Conservation (phyloP, 768 basidiomycete genomes). For the Agaricus bisporus region DNA sequence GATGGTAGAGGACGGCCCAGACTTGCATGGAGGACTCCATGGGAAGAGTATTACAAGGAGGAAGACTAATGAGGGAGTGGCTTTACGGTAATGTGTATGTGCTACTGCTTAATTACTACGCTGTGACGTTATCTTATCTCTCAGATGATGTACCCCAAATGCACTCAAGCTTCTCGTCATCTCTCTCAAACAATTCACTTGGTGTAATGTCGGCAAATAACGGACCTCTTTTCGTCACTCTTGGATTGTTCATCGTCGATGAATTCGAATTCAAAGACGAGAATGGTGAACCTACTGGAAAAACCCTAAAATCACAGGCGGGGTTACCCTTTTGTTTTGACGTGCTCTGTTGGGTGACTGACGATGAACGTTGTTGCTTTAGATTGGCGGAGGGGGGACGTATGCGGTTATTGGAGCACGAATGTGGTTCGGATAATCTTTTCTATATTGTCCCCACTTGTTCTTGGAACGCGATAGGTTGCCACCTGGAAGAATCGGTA, state of each 20-base stretch:
- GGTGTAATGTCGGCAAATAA: constrained; percentile 13
- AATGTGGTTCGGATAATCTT: constrained; percentile 49
- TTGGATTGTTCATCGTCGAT: constrained; percentile 92
- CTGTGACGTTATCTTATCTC: background rate
- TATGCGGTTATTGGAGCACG: constrained; percentile 78
- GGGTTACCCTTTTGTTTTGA: constrained; percentile 15
- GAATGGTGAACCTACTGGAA: constrained; percentile 45
- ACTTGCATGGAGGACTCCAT: constrained; percentile 30
- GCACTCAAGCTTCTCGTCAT: background rate
- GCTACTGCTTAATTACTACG: background rate
- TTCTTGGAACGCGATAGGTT: constrained; percentile 40
- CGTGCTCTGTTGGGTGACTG: no score
- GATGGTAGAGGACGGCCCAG: constrained; percentile 38
- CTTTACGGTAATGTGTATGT: background rate
- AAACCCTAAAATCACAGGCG: constrained; percentile 44
- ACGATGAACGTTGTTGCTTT: background rate
- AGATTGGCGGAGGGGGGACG: constrained; percentile 86
- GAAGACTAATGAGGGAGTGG: background rate
- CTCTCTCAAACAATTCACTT: background rate
- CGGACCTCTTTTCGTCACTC: constrained; percentile 44
- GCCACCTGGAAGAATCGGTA: constrained; percentile 56
- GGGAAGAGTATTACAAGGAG: background rate
- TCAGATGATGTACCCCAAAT: background rate
- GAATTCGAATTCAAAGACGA: constrained; percentile 60
- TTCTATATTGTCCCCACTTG: background rate